These are phyloP conservation scores for Elsinoe ampelina DNA, from an alignment of 2,329 filamentous ascomycete species.

Conservation along the genomic window DNA sequence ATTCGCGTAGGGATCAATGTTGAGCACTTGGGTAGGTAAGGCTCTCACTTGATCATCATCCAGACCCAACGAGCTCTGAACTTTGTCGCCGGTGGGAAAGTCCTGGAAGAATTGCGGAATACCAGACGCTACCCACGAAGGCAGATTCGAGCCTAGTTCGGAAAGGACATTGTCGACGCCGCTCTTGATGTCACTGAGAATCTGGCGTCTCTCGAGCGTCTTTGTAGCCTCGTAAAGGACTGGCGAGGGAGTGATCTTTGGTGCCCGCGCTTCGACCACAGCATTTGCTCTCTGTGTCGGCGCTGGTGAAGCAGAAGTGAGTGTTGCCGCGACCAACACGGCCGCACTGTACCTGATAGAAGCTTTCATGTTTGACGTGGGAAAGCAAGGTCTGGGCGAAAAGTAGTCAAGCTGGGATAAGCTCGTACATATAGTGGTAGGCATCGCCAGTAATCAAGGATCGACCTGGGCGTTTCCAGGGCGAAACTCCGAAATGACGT, in stretches of 20 bases:
- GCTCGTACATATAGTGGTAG: not conserved
- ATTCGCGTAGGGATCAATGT: constrained; percentile 59
- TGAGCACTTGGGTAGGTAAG: constrained; percentile 60
- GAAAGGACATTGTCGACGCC: constrained; percentile 34
- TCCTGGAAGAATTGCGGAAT: constrained; percentile 59
- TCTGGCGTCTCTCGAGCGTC: constrained; percentile 39
- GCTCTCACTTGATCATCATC: constrained; percentile 50
- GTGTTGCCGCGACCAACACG: constrained; percentile 24
- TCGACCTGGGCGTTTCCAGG: constrained; percentile 4
- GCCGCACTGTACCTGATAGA: not conserved
- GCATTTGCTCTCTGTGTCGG: constrained; percentile 12
- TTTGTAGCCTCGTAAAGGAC: constrained; percentile 32
- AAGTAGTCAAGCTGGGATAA: constrained; percentile 4
- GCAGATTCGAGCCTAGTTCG: constrained; percentile 46
- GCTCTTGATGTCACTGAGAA: constrained; percentile 42
- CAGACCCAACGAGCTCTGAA: constrained; percentile 53
- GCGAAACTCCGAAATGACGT: not conserved
- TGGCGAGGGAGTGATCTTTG: constrained; percentile 42
- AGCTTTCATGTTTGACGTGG: not conserved
- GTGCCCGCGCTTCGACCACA: constrained; percentile 26
- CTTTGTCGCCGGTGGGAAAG: constrained; percentile 50
- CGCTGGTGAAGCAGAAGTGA: constrained; percentile 20
- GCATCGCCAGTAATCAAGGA: constrained; percentile 4
- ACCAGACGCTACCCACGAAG: constrained; percentile 51
- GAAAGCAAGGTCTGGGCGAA: not conserved